Base-by-base conservation (phyloP, 805 yeast genomes). In the Kregervanrija delftensis region DNA sequence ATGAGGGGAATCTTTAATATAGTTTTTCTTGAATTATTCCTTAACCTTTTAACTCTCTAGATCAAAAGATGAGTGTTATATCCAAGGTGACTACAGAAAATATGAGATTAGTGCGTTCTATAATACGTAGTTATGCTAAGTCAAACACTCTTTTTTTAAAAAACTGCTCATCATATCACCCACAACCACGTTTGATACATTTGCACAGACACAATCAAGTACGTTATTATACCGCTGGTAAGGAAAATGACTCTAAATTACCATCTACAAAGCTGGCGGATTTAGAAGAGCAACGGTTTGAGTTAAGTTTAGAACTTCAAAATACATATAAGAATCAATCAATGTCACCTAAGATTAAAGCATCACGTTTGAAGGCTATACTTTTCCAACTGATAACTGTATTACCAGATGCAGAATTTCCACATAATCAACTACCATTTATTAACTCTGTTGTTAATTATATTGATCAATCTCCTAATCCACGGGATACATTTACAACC, bases 391-490 rank as follows among this genome's bases (percentile, higher is more conserved):
- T 61, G 11, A 48, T 61, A 11, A 22, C 42, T 3, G 31, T 43
- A 11, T 42, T 58, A 33, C 53, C 60, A 4, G 42, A 53, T 15
- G 48, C 51, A 3, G 59, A 58, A 40, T 56, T 61, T 39, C 34
- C 48, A 4, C 51, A 50, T 15, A 47, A 44, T 11, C 63, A 61
- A 33, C 41, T 61, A n/a, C 53, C 60, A 2, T 58, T 62, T 42
- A 46, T 63, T 13, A 58, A 58, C 42, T 49, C 58, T 28, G 51
- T 62, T 8, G 52, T 63, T 8, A 62, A 62, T 46, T 58, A 51
- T 11, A 56, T 63, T 15, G 66, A 61, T 45, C 50, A 56, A 33
- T 53, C 52, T 4, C 51, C 48, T 6, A 41, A 48, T 11, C 64
- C 66, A 8, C 28, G 52, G 12, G 60, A 55, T 30, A 49, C 51